Evolutionary conservation across 139 green algal species (phyloP), one percentile per base, ranked within the genome.

Genomic region (Picochlorum sp.): DNA sequence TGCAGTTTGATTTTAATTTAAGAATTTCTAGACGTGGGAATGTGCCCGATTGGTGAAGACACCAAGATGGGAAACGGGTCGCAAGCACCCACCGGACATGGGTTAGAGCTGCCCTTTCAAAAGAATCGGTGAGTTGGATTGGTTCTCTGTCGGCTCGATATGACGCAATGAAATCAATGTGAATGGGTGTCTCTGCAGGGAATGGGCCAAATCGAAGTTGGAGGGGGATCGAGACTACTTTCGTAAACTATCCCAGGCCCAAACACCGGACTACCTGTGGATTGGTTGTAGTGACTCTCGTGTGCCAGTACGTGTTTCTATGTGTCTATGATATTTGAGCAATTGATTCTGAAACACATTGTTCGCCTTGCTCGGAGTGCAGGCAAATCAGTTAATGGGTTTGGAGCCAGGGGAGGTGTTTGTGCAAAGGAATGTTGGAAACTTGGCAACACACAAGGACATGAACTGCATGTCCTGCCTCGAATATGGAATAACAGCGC

Each of bases 361-460:
- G 26, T 23, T 64, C 13, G 10, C 24, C 13, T 31, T 21, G 8
- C 15, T 67, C 13, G 16, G 47, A 20, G 15, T 54, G 47, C 47
- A 54, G 47, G 81, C 86, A 57, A 89, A 89, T 55, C 37, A 81
- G n/a, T 80, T 90, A 26, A 58, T 90, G 18, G 83, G 77, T 41
- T 68, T 91, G 64, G 70, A 57, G 2, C 82, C 86, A n/a, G 87
- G 87, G 6, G 81, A 87, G 65, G 70, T 94, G 21, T 94, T 94
- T 64, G 82, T 89, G 44, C 80, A 94, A 69, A 78, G 87, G 69
- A 94, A 94, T 60, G 84, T 94, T 16, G 87, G 87, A 65, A 93
- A 93, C 76, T 72, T 88, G 64, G 85, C 81, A 21, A 84, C 63
- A 24, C 86, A 88, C 72, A 84, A 85, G 23, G 87, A 95, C 77